These are phyloP conservation scores for Haberlea rhodopensis DNA, from an alignment of 257 asterid genomes.

Conservation along the genomic window DNA sequence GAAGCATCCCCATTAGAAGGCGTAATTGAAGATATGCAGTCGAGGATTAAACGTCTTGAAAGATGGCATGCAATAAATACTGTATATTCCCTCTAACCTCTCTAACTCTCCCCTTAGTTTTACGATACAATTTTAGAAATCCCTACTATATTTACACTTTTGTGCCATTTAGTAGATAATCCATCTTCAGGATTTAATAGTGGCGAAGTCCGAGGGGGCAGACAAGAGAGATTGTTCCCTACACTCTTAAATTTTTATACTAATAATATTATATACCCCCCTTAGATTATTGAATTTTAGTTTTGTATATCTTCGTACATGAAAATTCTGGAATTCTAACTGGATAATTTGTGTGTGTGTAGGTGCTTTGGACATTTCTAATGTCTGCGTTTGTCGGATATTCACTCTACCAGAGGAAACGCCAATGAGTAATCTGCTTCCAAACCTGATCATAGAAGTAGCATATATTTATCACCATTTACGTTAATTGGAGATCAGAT, in stretches of 20 bases:
- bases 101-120: neutral
- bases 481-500: neutral
- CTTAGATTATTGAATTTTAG: neutral
- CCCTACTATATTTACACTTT: no score
- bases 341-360: constrained; percentile 12
- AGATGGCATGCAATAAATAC: constrained; percentile 83
- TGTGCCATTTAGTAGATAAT: neutral
- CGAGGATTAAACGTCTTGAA: constrained; percentile 84
- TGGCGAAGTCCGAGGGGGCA: no score
- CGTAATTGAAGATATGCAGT: constrained; percentile 83
- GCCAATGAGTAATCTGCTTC: constrained; percentile 31
- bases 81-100: constrained; percentile 35
- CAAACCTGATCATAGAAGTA: neutral
- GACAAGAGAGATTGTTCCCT: no score
- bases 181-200: no score
- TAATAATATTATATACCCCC: no score
- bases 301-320: neutral
- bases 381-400: constrained; percentile 97
- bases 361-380: constrained; percentile 96
- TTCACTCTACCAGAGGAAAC: constrained; percentile 81
- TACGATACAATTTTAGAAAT: no score
- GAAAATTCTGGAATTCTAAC: constrained; percentile 1
- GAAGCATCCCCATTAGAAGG: constrained; percentile 75
- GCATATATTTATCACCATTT: constrained; percentile 3
- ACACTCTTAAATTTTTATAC: no score